Conservation (phyloP, 352 stramenopile species). For the Discostella stelligera region DNA sequence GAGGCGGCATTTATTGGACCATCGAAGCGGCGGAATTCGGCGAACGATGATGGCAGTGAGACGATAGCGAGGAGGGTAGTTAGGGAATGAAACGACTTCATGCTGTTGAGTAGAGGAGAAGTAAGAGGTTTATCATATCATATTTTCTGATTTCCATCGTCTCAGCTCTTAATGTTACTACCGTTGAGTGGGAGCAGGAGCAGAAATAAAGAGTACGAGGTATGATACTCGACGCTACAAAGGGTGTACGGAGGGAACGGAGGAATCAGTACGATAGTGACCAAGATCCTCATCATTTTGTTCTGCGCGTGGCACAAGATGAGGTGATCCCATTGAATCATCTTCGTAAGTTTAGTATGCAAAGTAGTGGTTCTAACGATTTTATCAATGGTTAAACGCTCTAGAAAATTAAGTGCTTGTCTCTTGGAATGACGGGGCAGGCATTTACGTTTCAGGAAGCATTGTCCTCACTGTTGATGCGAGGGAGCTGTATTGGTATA, state of each 20-base stretch:
- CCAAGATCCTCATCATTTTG: too few species aligned
- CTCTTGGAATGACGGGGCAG: neutral
- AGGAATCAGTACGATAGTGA: neutral
- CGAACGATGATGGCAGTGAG: neutral
- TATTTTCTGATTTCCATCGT: too few species aligned
- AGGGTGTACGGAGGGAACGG: neutral
- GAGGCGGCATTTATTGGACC: slow-evolving; percentile 40
- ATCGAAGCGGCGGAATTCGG: slow-evolving; percentile 49
- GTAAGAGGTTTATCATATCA: too few species aligned
- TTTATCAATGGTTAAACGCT: neutral
- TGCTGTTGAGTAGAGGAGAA: too few species aligned
- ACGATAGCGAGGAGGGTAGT: neutral
- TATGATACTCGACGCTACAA: too few species aligned
- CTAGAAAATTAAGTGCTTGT: neutral
- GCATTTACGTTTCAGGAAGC: neutral
- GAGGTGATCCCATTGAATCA: too few species aligned
- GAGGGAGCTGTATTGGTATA: slow-evolving; percentile 1
- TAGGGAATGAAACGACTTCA: slow-evolving; percentile 24
- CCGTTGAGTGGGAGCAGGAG: too few species aligned
- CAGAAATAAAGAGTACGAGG: neutral
- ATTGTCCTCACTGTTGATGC: slow-evolving; percentile 7
- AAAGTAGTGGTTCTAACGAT: neutral
- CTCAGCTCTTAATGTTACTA: too few species aligned
- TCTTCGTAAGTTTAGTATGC: neutral
- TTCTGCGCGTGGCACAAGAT: too few species aligned